Evolutionary conservation across 371 early-diverging fungal species (phyloP), one percentile per base, ranked within the genome.

Genomic region (Syncephalastrum monosporum): DNA sequence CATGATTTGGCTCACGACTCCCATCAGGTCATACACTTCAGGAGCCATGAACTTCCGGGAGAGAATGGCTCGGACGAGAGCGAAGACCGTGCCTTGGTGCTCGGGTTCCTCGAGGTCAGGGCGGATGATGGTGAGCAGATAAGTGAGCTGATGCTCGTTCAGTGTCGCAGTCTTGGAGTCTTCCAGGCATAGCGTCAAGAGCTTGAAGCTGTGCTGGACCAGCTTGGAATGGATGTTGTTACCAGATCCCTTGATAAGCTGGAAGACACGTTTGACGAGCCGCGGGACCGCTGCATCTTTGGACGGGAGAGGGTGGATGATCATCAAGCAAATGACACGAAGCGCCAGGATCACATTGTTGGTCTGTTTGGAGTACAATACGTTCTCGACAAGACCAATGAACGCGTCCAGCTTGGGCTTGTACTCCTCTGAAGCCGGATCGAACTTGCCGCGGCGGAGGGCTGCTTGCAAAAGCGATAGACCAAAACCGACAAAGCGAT

Each of bases 401-500:
- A 97, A 83, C 5, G 91, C 87, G 63, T 91, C 87, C 44, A 97
- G 61, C 67, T 93, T 78, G 0, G 74, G 64, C 33, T 85, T 48
- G 46, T 90, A 83, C 25, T 82, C 82, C 0, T 68, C 50, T 5
- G 79, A 67, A 6, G 68, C 69, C 4, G 78, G 63, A 60, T 85
- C 79, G 55, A 93, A 82, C 59, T 83, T 82, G 60, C 84, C 85
- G 55, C 86, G 82, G 55, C 81, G 83, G 46, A 94, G 64, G 1
- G 87, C 82, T 1, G 88, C 75, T 14, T 87, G 75, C 54, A 91
- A 72, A 16, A 96, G 72, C 23, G 82, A 78, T 15, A 97, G 69
- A 4, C 98, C 98, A 82, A 98, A 96, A 56, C 90, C 89, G 45
- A 95, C 91, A 70, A 98, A 95, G 13, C 89, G 79, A 64, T 94